Evolutionary conservation across 139 green algal genomes (phyloP), one percentile per base, ranked within the genome.

Genomic region (Chlorella sp.): DNA sequence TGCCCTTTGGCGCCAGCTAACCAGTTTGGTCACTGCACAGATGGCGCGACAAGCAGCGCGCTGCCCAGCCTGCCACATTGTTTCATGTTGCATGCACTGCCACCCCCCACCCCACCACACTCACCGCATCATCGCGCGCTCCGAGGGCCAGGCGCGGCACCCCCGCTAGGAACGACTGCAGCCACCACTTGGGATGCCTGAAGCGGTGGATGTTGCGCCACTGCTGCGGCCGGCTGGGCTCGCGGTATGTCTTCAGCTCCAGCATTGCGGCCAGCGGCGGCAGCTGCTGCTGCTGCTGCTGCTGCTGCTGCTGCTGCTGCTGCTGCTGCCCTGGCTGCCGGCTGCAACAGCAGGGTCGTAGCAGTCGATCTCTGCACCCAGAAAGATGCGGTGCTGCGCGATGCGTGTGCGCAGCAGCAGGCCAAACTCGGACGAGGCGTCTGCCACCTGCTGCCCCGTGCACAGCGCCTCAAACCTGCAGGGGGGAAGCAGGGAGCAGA

Each of bases 151-250:
- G 67, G 34, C n/a, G 34, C n/a, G 78, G 78, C 36, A 89, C 85
- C 0, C 85, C 85, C 0, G 78, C 85, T 64, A 89, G 81, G 65
- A 85, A 89, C 34, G 28, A 63, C 51, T 89, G 85, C 51, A 89
- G 76, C 85, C 85, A 89, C 85, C 85, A 89, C 67, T 86, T 86
- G 55, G 85, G 85, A 64, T 85, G 76, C 38, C 74, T 84, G 57
- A 28, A 41, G 7, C 67, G 47, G 34, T 84, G 62, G 36, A 81
- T 30, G 26, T 4, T 89, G 47, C 39, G 65, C 64, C 76, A 62
- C 72, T 89, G 85, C 51, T 75, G n/a, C 11, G 56, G 38, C 23
- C 68, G 70, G 9, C 26, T 26, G 17, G 83, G 83, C 72, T 63
- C 25, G n/a, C 39, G 64, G 74, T 85, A 89, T 1, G 75, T 89